These are phyloP conservation scores for Yarrowia keelungensis DNA, from an alignment of 805 yeast genomes.

Conservation along the genomic window DNA sequence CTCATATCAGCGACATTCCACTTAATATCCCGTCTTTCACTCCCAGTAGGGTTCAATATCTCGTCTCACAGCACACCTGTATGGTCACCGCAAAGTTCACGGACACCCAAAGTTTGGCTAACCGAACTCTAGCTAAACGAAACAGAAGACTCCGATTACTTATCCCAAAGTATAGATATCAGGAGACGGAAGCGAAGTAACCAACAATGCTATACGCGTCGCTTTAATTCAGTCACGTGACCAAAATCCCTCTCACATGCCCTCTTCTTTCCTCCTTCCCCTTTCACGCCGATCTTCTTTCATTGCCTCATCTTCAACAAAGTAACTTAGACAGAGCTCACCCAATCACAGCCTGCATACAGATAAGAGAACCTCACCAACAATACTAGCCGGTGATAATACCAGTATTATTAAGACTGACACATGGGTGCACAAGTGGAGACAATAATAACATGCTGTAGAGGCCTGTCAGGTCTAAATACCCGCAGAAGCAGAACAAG, in stretches of 20 bases:
- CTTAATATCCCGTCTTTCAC: not conserved
- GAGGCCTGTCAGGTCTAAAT: too few relatives aligned
- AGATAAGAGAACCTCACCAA: not conserved
- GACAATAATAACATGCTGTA: too few relatives aligned
- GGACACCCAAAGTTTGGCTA: not conserved
- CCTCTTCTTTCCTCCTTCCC: not conserved
- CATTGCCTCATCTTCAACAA: slow-evolving; percentile 9
- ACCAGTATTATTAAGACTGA: too few relatives aligned
- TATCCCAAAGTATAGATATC: slow-evolving; percentile 2
- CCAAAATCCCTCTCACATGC: too few relatives aligned
- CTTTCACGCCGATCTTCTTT: slow-evolving; percentile 3
- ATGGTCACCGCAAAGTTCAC: not conserved
- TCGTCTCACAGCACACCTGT: not conserved
- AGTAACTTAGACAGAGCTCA: not conserved
- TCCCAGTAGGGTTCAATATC: slow-evolving; percentile 3
- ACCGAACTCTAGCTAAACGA: slow-evolving; percentile 3
- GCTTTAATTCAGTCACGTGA: too few relatives aligned
- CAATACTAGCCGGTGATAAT: too few relatives aligned
- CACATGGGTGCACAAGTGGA: too few relatives aligned
- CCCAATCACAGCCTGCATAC: slow-evolving; percentile 17
- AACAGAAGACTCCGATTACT: slow-evolving; percentile 6
- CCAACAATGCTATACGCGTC: not conserved
- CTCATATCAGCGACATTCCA: not conserved
- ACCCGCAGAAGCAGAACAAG: too few relatives aligned
- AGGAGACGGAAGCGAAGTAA: not conserved